Evolutionary conservation across 2,329 filamentous ascomycete genomes (phyloP).

Genomic region (Decorospora gaudefroyi): DNA sequence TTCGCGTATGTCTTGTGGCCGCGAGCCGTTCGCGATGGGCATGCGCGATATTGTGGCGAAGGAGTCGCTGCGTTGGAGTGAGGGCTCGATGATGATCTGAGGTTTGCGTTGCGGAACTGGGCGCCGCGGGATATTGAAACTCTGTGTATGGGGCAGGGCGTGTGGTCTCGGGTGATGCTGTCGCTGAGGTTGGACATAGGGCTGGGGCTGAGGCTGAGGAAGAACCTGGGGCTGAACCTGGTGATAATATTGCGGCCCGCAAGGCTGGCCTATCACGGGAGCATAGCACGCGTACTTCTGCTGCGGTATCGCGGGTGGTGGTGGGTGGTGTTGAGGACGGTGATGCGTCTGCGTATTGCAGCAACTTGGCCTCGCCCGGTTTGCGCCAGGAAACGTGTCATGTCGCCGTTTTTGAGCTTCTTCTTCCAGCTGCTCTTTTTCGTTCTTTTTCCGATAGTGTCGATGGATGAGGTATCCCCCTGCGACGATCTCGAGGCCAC

Average conservation of each 20-base stretch:
- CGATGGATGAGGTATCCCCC: slow-evolving; percentile 44
- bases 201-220: slow-evolving; percentile 14
- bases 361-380: slow-evolving; percentile 24
- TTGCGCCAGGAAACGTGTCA: slow-evolving; percentile 37
- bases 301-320: slow-evolving; percentile 18
- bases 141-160: slow-evolving; percentile 24
- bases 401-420: slow-evolving; percentile 34
- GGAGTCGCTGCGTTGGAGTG: slow-evolving; percentile 39
- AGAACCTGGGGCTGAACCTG: slow-evolving; percentile 17
- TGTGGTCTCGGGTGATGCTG: slow-evolving; percentile 23
- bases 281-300: slow-evolving; percentile 38
- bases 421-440: slow-evolving; percentile 35
- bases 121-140: slow-evolving; percentile 36
- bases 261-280: slow-evolving; percentile 11
- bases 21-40: slow-evolving; percentile 42
- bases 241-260: slow-evolving; percentile 6
- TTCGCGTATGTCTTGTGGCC: slow-evolving; percentile 22
- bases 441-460: slow-evolving; percentile 44
- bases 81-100: slow-evolving; percentile 36
- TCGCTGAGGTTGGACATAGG: slow-evolving; percentile 14
- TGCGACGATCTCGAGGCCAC: slow-evolving; percentile 46
- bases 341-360: slow-evolving; percentile 19
- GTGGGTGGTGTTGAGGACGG: slow-evolving; percentile 17
- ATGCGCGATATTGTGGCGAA: slow-evolving; percentile 43
- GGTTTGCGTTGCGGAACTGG: slow-evolving; percentile 34